These are phyloP conservation scores for Pseudotsuga menziesii DNA, from an alignment of 75 land plant genomes.

Conservation along the genomic window DNA sequence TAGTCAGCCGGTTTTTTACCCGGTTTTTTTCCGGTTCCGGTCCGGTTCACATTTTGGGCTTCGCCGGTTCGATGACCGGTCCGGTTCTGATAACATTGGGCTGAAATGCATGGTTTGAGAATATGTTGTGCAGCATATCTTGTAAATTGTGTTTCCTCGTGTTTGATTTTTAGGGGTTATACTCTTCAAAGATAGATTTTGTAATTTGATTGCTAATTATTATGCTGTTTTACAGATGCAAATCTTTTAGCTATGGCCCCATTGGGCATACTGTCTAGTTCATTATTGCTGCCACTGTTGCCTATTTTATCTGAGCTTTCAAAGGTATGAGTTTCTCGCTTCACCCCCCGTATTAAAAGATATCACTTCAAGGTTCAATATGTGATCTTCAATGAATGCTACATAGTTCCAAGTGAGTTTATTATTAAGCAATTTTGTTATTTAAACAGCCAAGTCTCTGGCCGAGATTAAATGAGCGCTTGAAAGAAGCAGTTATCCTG, in stretches of 20 bases:
- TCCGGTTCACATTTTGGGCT: too few relatives aligned
- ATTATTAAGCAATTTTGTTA: constrained; percentile 3
- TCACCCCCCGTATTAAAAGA: not conserved
- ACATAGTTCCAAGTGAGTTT: not conserved
- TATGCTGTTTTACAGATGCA: constrained; percentile 21
- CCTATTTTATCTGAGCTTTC: constrained; percentile 34
- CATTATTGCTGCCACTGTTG: constrained; percentile 34
- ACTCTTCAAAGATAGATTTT: not conserved
- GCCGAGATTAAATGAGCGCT: constrained; percentile 19
- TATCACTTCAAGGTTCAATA: not conserved
- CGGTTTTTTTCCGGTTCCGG: too few relatives aligned
- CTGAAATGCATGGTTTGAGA: not conserved
- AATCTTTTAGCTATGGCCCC: constrained; percentile 55
- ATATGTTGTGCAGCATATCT: not conserved
- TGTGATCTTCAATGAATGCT: not conserved
- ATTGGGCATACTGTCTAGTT: constrained; percentile 43
- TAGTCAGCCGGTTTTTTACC: too few relatives aligned
- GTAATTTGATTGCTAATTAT: not conserved
- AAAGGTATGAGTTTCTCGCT: constrained; percentile 13
- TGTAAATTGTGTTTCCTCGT: not conserved
- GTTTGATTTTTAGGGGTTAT: not conserved
- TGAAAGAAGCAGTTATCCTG: constrained; percentile 25
- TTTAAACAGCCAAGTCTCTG: constrained; percentile 21
- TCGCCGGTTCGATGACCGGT: too few relatives aligned
- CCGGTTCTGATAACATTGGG: too few relatives aligned